These are phyloP conservation scores for Aurantiochytrium sp. DNA, from an alignment of 108 stramenopile genomes.

Conservation along the genomic window DNA sequence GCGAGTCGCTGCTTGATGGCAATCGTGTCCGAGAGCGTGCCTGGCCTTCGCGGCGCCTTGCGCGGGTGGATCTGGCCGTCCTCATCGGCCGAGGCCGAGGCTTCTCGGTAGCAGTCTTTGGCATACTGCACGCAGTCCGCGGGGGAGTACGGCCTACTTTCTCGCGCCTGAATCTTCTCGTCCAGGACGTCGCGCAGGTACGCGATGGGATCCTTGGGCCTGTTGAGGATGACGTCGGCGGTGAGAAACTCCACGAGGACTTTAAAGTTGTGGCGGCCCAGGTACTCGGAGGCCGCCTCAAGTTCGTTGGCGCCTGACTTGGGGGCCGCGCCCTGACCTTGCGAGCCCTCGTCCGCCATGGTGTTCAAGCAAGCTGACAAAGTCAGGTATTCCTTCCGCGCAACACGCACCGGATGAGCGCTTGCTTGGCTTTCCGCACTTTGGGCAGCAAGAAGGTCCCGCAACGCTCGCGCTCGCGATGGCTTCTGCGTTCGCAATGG, in stretches of 20 bases:
- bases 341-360: no score
- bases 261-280: constrained; percentile 55
- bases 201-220: constrained; percentile 49
- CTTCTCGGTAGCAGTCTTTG: constrained; percentile 51
- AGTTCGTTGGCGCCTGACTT: background rate
- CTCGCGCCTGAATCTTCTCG: constrained; percentile 42
- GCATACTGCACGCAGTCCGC: constrained; percentile 30
- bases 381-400: no score
- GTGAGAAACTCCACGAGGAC: constrained; percentile 58
- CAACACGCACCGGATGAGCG: no score
- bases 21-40: background rate
- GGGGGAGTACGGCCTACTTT: constrained; percentile 12
- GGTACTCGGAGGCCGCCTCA: constrained; percentile 50
- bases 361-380: no score
- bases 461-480: no score
- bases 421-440: no score
- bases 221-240: constrained; percentile 48
- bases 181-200: constrained; percentile 47
- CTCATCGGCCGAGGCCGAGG: constrained; percentile 52
- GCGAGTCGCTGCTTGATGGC: background rate
- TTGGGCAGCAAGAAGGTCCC: no score
- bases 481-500: no score
- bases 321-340: background rate
- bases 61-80: constrained; percentile 44
- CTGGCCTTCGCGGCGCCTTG: background rate